Evolutionary conservation across 2,329 filamentous ascomycete species (phyloP), one percentile per base, ranked within the genome.

Genomic region (Colletotrichum magnum): DNA sequence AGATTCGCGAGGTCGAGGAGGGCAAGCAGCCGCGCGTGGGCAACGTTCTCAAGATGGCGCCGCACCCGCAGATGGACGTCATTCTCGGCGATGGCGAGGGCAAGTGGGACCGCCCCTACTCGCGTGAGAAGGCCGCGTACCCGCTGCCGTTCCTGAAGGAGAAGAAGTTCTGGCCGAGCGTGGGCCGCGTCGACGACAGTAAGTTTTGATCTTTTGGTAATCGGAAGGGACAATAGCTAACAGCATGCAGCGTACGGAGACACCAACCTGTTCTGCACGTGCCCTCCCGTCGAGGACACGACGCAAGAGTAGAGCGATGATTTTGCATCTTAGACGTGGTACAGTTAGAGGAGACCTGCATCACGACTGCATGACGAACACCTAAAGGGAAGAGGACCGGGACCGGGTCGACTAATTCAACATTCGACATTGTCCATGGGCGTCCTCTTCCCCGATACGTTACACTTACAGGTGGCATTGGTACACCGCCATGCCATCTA

Each of bases 121-220:
- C 86, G 1, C 85, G 94, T 32, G 92, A 96, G 83, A 88, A 91
- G 81, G 95, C 95, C 0, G 95, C 94, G 0, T 98, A 97, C 79
- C 95, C 95, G 18, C 79, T 97, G 71, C 85, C 90, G 0, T 97
- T 89, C 82, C 82, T 98, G 71, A 88, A 89, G 79, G 93, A 97
- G 88, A 98, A 97, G 92, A 98, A 98, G 86, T 98, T 98, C 83
- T 98, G 95, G 95, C 95, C 95, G 0, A 91, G 86, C 43, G 94
- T 97, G 15, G 94, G 92, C 6, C 88, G 95, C 79, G 86, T 98
- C 21, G 93, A 98, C 79, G 95, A 98, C 85, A 88, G 93, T 95
- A 81, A 86, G 92, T 86, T 54, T 24, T 21, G 18, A 13, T 0
- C n/a, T 32, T 32, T 9, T 32, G 28, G 10, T 32, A 2, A 9